Conservation (phyloP, 108 stramenopile species). For the Chaetoceros muelleri region DNA sequence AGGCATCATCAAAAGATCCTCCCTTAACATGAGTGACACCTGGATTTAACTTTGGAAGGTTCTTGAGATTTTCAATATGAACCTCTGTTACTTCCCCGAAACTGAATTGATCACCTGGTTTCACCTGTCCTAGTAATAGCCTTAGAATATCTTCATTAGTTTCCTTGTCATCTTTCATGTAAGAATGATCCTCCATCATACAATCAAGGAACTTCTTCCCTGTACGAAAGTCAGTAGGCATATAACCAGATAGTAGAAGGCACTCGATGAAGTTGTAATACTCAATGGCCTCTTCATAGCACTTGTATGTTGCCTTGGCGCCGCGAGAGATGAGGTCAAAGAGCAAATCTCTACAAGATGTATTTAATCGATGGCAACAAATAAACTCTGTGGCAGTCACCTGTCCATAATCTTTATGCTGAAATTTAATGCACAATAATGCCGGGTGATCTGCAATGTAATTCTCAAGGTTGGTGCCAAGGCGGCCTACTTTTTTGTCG, state of each 20-base stretch:
- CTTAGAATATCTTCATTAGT: neutral
- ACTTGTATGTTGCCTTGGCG: neutral
- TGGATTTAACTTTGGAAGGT: neutral
- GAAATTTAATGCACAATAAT: neutral
- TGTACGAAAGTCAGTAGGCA: neutral
- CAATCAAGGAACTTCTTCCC: neutral
- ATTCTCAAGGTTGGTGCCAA: neutral
- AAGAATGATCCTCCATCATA: neutral
- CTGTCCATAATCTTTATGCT: neutral
- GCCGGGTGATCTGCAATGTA: neutral
- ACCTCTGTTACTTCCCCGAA: neutral
- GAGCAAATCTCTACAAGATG: neutral
- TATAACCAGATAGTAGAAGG: neutral
- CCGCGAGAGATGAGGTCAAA: neutral
- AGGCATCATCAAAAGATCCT: neutral
- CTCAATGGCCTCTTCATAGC: neutral
- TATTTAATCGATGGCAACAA: neutral
- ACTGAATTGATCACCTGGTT: neutral
- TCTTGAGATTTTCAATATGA: neutral
- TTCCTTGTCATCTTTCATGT: neutral
- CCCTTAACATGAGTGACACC: neutral
- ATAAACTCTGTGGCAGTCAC: neutral
- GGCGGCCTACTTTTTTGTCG: neutral
- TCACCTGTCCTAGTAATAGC: neutral
- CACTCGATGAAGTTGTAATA: neutral